Evolutionary conservation across 2,329 filamentous ascomycete genomes (phyloP), one percentile per base, ranked within the genome.

Genomic region (Aspergillus sp.): DNA sequence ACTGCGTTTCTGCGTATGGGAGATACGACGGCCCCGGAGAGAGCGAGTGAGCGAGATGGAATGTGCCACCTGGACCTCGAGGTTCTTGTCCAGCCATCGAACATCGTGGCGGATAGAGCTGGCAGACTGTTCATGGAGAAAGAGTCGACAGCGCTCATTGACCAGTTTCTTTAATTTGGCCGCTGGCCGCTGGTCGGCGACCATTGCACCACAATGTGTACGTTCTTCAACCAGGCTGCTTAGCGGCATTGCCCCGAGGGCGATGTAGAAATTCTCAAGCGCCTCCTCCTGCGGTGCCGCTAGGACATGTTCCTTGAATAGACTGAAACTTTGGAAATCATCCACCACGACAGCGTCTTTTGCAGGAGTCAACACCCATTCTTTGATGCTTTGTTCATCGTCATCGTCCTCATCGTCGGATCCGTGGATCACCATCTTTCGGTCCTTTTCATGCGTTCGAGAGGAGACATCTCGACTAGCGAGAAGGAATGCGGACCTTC

Each of bases 201-300:
- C 83, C 45, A 85, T 78, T 2, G 82, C 78, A 0, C 92, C 92
- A 67, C 95, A 87, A 29, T 84, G 85, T 20, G 91, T 82, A 58
- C 93, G 87, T 69, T 94, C 89, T 67, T 92, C 87, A 12, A 98
- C 90, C 18, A 94, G 84, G 57, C 83, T 85, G 63, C 90, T 92
- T 20, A 99, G 82, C 56, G 85, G 86, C 49, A 87, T 84, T 3
- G 92, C 89, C 1, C 95, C 95, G 3, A 99, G 86, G 7, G 87
- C 84, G 39, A 86, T 77, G 74, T 99, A 99, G 63, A 99, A 94
- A 1, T 84, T 83, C 72, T 99, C 95, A 1, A 99, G 80, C 0
- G 78, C 73, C 63, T 98, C 95, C 70, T 99, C 95, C 73, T 96
- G 91, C 0, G 95, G 96, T 0, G 93, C 92, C 61, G 90, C 92